These are phyloP conservation scores for Clavispora vitiphila DNA, from an alignment of 805 yeast species.

Conservation along the genomic window DNA sequence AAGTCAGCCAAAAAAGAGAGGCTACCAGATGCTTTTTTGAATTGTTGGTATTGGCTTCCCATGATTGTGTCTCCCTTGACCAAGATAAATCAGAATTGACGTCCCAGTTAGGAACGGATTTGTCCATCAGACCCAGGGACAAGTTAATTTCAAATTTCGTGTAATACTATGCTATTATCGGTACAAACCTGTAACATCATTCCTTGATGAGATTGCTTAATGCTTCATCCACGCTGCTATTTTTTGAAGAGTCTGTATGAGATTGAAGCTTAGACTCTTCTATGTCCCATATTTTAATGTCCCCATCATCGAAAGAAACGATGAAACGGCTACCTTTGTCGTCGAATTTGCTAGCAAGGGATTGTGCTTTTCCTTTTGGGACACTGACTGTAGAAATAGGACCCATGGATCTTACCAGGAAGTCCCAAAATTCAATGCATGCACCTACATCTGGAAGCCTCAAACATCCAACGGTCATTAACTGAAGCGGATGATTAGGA, in stretches of 20 bases:
- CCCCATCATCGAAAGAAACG: conserved; percentile 12
- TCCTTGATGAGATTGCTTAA: not conserved
- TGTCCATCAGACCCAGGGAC: conserved; percentile 46
- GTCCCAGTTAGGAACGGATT: conserved; percentile 49
- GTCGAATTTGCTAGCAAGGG: conserved; percentile 6
- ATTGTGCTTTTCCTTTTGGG: conserved; percentile 3
- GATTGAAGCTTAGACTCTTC: conserved; percentile 9
- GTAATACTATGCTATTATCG: conserved; percentile 1
- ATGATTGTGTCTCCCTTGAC: conserved; percentile 59
- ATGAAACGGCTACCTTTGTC: conserved; percentile 10
- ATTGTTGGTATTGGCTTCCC: conserved; percentile 72
- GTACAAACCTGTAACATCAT: not conserved
- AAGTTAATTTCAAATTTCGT: conserved; percentile 24
- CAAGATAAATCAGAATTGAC: conserved; percentile 42
- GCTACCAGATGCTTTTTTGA: conserved; percentile 79
- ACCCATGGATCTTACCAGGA: conserved; percentile 5
- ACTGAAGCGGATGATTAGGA: conserved; percentile 10
- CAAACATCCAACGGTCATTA: conserved; percentile 10
- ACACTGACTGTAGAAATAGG: conserved; percentile 11
- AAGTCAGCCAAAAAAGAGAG: conserved; percentile 43
- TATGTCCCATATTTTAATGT: conserved; percentile 8
- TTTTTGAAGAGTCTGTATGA: not conserved
- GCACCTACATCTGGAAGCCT: conserved; percentile 9
- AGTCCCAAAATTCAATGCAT: conserved; percentile 15
- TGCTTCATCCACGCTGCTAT: not conserved